Percentiles rank a stretch among this genome's conserved stretches.
phyloP scores from a whole-genome alignment of 352 stramenopile species.

The Pythium brachiatum region DNA sequence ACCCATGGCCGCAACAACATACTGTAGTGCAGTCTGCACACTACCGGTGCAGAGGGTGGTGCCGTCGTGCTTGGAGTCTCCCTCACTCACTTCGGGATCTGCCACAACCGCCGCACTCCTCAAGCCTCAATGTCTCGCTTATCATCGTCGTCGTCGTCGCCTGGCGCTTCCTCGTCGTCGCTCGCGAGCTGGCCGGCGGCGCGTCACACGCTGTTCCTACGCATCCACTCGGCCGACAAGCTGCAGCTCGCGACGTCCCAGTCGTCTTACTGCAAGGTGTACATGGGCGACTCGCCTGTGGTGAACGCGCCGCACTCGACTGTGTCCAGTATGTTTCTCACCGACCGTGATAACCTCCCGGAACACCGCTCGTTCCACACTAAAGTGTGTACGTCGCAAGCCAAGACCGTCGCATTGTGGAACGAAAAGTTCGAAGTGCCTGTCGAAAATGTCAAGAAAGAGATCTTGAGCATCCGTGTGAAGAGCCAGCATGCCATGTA shows the following conservation, averaged over 20 bases:
- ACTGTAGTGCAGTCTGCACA: too few species aligned
- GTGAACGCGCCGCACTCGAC: slow-evolving; percentile 24
- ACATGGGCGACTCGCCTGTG: slow-evolving; percentile 53
- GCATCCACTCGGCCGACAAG: slow-evolving; percentile 60
- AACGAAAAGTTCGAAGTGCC: slow-evolving; percentile 76
- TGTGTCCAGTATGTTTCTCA: slow-evolving; percentile 23
- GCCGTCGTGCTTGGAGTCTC: too few species aligned
- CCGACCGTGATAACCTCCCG: slow-evolving; percentile 3
- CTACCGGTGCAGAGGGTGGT: too few species aligned
- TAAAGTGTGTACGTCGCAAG: slow-evolving; percentile 38
- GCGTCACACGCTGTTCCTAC: slow-evolving; percentile 61
- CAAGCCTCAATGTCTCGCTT: slow-evolving; percentile 16
- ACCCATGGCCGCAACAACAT: too few species aligned
- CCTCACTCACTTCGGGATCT: neutral
- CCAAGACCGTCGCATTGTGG: slow-evolving; percentile 48
- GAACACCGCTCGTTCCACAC: slow-evolving; percentile 57
- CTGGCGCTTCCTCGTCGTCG: neutral
- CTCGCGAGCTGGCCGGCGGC: slow-evolving; percentile 18
- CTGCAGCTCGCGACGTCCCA: slow-evolving; percentile 38
- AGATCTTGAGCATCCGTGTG: slow-evolving; percentile 69
- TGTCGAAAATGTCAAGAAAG: slow-evolving; percentile 38
- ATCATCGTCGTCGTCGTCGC: slow-evolving; percentile 16
- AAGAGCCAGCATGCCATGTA: slow-evolving; percentile 72
- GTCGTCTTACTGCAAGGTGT: slow-evolving; percentile 69
- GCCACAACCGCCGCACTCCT: neutral